Conservation (phyloP, 345 rosid genomes). For the Luvunga scandens region DNA sequence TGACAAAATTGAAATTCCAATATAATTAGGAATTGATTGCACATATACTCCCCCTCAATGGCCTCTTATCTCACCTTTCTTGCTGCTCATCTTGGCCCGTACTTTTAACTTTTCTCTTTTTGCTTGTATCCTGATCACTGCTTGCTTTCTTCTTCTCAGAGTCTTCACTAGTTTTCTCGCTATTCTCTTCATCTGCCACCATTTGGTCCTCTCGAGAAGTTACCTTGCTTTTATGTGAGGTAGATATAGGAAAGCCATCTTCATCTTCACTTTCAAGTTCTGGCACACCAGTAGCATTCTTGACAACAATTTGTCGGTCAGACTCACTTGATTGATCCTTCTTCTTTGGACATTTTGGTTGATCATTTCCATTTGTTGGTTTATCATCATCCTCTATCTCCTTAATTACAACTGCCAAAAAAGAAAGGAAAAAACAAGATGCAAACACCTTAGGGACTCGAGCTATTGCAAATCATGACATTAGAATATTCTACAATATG, state of each 20-base stretch:
- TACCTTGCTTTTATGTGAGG: conserved; percentile 27
- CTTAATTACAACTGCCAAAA: conserved; percentile 67
- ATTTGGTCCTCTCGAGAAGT: conserved; percentile 21
- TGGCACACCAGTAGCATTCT: conserved; percentile 24
- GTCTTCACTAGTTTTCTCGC: conserved; percentile 19
- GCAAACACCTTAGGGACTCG: not conserved
- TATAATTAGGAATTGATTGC: not conserved
- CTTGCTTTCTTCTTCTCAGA: conserved; percentile 29
- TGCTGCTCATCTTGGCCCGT: conserved; percentile 48
- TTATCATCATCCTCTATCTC: conserved; percentile 82
- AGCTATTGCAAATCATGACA: not conserved
- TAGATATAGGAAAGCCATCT: conserved; percentile 82
- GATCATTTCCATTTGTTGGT: conserved; percentile 35
- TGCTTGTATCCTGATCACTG: conserved; percentile 32
- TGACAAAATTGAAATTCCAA: not conserved
- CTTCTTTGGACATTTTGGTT: conserved; percentile 42
- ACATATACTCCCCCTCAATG: not conserved
- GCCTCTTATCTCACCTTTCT: conserved; percentile 48
- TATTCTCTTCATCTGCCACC: conserved; percentile 25
- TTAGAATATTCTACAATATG: not conserved
- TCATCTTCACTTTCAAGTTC: conserved; percentile 86
- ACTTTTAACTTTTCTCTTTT: conserved; percentile 64
- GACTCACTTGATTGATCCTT: conserved; percentile 35
- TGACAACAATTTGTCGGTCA: conserved; percentile 42
- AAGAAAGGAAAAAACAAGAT: not conserved